Percentiles rank a stretch among this genome's conserved stretches.
These are phyloP conservation scores for Pseudogymnoascus sp. DNA, from an alignment of 2,329 filamentous ascomycete genomes.

Conservation along the genomic window DNA sequence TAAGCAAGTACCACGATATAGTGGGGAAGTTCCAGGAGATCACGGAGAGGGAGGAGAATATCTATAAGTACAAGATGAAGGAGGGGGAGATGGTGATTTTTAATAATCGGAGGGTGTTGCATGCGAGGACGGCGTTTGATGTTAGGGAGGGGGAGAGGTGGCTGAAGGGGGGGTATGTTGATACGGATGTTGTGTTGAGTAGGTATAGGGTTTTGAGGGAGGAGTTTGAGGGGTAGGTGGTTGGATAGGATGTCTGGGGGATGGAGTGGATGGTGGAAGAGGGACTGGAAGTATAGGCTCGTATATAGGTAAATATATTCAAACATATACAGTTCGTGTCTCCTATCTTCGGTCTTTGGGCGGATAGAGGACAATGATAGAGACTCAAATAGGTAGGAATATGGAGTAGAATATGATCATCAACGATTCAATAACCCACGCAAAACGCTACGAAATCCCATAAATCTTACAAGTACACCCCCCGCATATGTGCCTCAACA, in stretches of 20 bases:
- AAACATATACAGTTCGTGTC: too few relatives aligned
- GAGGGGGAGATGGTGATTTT: constrained; percentile 91
- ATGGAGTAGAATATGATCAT: background rate
- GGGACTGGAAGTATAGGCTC: background rate
- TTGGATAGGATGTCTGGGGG: background rate
- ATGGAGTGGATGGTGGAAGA: background rate
- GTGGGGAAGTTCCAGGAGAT: constrained; percentile 47
- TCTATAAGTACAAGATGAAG: constrained; percentile 65
- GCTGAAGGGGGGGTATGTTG: constrained; percentile 80
- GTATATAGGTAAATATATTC: background rate
- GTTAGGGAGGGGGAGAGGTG: constrained; percentile 59
- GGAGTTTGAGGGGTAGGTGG: background rate
- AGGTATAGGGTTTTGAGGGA: constrained; percentile 34
- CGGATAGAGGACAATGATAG: background rate
- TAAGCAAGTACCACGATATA: constrained; percentile 31
- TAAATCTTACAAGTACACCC: background rate
- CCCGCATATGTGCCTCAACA: background rate
- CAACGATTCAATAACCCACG: background rate
- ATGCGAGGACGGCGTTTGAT: constrained; percentile 74
- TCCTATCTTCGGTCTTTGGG: background rate
- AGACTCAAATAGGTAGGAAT: background rate
- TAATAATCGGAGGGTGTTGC: constrained; percentile 76
- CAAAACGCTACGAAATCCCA: background rate
- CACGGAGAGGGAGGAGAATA: constrained; percentile 45
- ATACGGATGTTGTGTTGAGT: constrained; percentile 52